Evolutionary conservation across 371 early-diverging fungal genomes (phyloP).

Genomic region (Paraphysoderma sedebokerense): DNA sequence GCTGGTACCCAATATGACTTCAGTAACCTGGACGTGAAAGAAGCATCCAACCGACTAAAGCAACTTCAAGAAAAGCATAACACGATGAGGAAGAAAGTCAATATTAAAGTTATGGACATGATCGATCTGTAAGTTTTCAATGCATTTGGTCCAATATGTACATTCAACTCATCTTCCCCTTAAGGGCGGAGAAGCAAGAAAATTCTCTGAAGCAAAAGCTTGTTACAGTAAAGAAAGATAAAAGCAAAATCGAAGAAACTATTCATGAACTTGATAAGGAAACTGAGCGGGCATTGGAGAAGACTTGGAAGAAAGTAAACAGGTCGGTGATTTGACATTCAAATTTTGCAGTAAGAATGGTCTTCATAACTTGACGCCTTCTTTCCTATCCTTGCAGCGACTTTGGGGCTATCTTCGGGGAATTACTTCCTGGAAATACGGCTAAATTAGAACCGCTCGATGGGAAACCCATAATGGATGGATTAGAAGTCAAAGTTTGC

Average conservation of each 20-base stretch:
- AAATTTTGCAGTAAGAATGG: background rate
- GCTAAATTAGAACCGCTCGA: conserved; percentile 74
- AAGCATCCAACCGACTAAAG: conserved; percentile 45
- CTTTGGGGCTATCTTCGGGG: conserved; percentile 90
- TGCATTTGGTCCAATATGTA: background rate
- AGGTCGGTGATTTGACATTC: conserved; percentile 23
- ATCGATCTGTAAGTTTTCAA: conserved; percentile 50
- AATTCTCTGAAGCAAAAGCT: conserved; percentile 64
- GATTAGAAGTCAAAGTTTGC: conserved; percentile 87
- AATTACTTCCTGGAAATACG: conserved; percentile 78
- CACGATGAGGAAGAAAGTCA: conserved; percentile 66
- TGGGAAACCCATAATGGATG: conserved; percentile 60
- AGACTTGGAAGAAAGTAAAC: conserved; percentile 83
- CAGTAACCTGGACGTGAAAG: conserved; percentile 39
- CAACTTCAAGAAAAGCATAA: conserved; percentile 56
- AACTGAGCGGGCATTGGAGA: conserved; percentile 71
- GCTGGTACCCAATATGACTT: conserved; percentile 66
- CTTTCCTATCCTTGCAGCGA: conserved; percentile 27
- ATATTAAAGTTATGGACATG: conserved; percentile 85
- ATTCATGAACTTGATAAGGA: conserved; percentile 72
- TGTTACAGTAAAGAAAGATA: conserved; percentile 74
- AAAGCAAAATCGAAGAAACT: conserved; percentile 86
- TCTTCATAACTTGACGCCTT: background rate
- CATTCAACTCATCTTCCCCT: background rate
- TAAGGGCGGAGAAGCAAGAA: conserved; percentile 79